Conservation (phyloP, 495 filamentous ascomycete genomes). For the Extremus antarcticus region DNA sequence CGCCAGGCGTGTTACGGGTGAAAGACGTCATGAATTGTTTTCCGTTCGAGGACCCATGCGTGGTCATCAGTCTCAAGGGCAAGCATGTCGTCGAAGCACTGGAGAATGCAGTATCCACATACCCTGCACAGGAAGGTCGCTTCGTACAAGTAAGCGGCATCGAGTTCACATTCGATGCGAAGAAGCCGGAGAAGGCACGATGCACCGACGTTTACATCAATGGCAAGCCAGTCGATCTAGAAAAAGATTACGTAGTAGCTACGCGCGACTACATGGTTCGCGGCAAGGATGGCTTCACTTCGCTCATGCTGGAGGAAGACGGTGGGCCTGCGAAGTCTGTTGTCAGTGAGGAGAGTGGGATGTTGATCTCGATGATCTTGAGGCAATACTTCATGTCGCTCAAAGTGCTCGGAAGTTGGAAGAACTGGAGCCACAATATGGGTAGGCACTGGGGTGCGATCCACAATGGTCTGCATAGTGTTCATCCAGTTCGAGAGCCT, state of each 20-base stretch:
- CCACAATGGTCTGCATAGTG: conserved; percentile 41
- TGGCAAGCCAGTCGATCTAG: conserved; percentile 45
- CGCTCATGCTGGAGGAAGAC: conserved; percentile 55
- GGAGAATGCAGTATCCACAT: conserved; percentile 68
- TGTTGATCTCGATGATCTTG: conserved; percentile 71
- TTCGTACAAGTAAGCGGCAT: conserved; percentile 81
- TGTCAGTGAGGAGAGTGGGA: conserved; percentile 73
- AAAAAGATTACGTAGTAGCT: conserved; percentile 53
- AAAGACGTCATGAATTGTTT: conserved; percentile 62
- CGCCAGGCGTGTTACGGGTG: conserved; percentile 61
- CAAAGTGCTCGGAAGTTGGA: conserved; percentile 68
- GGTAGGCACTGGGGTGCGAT: conserved; percentile 52
- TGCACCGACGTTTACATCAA: conserved; percentile 51
- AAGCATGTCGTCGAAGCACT: conserved; percentile 59
- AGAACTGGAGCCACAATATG: conserved; percentile 48
- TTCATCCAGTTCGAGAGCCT: conserved; percentile 20
- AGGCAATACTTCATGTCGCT: conserved; percentile 82
- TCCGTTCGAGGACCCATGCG: conserved; percentile 84
- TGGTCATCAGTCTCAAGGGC: conserved; percentile 60
- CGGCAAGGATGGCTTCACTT: conserved; percentile 75
- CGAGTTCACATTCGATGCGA: conserved; percentile 54
- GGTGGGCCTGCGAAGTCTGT: conserved; percentile 66
- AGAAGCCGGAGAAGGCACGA: conserved; percentile 46
- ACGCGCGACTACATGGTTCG: conserved; percentile 79
- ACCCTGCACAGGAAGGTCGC: conserved; percentile 73